Base-by-base conservation (phyloP, 495 filamentous ascomycete species). In the Talaromyces thailandensis region DNA sequence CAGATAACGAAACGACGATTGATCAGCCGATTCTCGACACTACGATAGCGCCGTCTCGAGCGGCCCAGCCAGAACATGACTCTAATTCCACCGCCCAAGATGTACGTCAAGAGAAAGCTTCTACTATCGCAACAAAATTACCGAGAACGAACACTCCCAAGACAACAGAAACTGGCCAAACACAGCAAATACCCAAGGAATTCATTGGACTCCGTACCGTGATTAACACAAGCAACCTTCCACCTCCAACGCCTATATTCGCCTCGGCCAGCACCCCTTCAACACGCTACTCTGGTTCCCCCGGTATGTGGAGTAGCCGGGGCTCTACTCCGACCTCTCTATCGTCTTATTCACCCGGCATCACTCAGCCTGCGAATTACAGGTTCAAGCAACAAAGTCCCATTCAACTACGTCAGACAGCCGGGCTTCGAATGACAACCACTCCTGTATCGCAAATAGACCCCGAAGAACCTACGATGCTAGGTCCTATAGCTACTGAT, bases 271-370 rank as follows among this genome's bases (percentile, higher is more conserved):
- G 85, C 62, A 97, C 89, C 62, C 92, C 93, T 50, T 97, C 94
- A n/a, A 97, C 92, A 35, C 82, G 91, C 63, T 96, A 93, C 67
- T 96, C 93, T 31, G 91, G 88, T 59, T 98, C 94, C 3, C 94
- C 94, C 9, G 90, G 92, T 5, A 80, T 89, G 32, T 98, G 95
- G 78, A 79, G 78, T 75, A 96, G 93, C 73, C 83, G 88, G 66
- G 88, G 91, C 48, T 96, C 94, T 9, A 97, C 94, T 2, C 93
- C 94, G 1, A 96, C 93, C n/a, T 96, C 94, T 7, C 84, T 92
- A 68, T 96, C 92, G 7, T 97, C 94, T n/a, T 89, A 94, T 70
- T 98, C 94, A 37, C 92, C 94, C 11, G 89, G 91, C 1, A 82
- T 91, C 40, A 71, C 88, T 62, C 75, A 86, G 32, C 84, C 90